Evolutionary conservation across 495 filamentous ascomycete species (phyloP).

Genomic region (Xylaria bambusicola): DNA sequence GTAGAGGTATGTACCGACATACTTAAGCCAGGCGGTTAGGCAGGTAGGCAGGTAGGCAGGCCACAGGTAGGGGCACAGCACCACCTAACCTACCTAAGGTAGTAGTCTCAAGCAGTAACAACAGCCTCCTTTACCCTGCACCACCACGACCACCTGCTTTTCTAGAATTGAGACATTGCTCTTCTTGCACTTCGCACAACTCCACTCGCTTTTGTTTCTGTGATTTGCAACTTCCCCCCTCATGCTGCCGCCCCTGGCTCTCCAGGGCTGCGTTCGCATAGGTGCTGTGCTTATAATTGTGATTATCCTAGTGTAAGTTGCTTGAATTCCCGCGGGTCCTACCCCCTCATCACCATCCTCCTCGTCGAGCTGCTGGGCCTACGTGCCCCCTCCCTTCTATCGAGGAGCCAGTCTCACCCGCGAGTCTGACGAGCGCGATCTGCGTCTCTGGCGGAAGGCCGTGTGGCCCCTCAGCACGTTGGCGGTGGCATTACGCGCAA

Average conservation of each 20-base stretch:
- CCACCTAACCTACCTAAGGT: too few relatives aligned
- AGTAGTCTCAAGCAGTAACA: slow-evolving; percentile 3
- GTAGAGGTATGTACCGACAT: too few relatives aligned
- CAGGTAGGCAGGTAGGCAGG: too few relatives aligned
- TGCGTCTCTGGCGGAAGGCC: slow-evolving; percentile 1
- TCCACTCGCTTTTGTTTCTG: slow-evolving; percentile 39
- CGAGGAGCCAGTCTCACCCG: slow-evolving; percentile 4
- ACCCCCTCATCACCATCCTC: background rate
- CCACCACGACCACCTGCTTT: slow-evolving; percentile 28
- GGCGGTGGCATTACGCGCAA: background rate
- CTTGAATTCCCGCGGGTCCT: background rate
- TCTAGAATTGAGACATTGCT: slow-evolving; percentile 37
- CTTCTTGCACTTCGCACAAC: slow-evolving; percentile 39
- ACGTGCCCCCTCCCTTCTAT: background rate
- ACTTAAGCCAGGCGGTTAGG: too few relatives aligned
- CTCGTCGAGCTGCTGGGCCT: background rate
- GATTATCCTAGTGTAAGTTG: slow-evolving; percentile 36
- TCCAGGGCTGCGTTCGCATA: slow-evolving; percentile 40
- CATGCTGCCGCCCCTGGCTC: slow-evolving; percentile 42
- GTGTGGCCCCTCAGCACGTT: background rate
- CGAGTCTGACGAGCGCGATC: slow-evolving; percentile 3
- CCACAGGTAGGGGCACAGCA: too few relatives aligned
- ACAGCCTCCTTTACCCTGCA: slow-evolving; percentile 29
- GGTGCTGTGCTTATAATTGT: slow-evolving; percentile 38
- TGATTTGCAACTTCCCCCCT: slow-evolving; percentile 22